phyloP scores from a whole-genome alignment of 2,329 filamentous ascomycete species.

The Emmonsiellopsis sp. region DNA sequence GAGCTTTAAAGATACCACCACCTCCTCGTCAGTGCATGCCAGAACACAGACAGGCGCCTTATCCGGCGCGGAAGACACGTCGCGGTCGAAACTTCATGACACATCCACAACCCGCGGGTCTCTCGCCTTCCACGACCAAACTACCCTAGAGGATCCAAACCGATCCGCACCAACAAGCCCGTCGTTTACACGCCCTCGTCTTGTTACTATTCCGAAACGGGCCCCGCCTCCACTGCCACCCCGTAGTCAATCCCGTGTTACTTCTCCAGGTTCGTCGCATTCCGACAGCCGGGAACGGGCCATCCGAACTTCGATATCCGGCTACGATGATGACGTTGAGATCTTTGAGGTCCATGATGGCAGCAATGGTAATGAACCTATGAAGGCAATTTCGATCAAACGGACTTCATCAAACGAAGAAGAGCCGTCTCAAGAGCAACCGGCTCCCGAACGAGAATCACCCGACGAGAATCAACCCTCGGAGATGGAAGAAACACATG shows the following conservation, averaged over 20 bases:
- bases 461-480: neutral
- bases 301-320: conserved; percentile 1
- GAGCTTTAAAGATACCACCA: conserved; percentile 1
- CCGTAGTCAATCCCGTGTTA: conserved; percentile 26
- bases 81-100: neutral
- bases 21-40: neutral
- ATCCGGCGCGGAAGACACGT: neutral
- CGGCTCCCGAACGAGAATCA: neutral
- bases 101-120: neutral
- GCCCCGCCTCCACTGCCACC: conserved; percentile 62
- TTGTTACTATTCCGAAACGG: conserved; percentile 79
- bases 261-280: neutral
- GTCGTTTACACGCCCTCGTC: conserved; percentile 62
- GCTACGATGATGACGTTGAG: conserved; percentile 22
- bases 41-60: neutral
- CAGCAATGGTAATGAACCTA: conserved; percentile 39
- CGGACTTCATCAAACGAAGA: neutral
- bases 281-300: neutral
- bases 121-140: conserved; percentile 26
- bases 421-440: neutral
- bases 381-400: neutral
- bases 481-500: neutral
- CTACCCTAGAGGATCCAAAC: conserved; percentile 36
- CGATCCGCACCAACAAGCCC: conserved; percentile 55
- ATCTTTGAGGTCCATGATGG: conserved; percentile 30